Conservation (phyloP, 495 filamentous ascomycete genomes). For the Clohesyomyces aquaticus region DNA sequence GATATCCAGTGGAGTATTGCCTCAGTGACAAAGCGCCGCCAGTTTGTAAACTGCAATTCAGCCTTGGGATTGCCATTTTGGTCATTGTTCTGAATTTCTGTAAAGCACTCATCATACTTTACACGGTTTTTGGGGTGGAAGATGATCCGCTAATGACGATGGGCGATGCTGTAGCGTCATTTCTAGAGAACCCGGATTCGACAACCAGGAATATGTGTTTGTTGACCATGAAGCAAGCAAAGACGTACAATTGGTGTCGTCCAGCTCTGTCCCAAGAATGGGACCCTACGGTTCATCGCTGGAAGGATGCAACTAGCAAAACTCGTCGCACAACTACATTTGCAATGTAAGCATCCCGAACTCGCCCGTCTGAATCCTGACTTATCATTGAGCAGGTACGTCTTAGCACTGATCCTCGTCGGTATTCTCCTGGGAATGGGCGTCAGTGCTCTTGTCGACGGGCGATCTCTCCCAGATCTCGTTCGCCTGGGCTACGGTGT, state of each 20-base stretch:
- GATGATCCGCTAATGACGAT: conserved; percentile 51
- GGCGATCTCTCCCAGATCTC: not conserved
- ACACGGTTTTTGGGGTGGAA: conserved; percentile 40
- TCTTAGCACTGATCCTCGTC: not conserved
- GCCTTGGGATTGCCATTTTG: conserved; percentile 46
- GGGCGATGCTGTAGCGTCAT: conserved; percentile 57
- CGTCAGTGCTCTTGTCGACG: not conserved
- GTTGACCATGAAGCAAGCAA: not conserved
- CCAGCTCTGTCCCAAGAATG: not conserved
- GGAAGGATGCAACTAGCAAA: conserved; percentile 4
- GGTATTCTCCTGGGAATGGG: not conserved
- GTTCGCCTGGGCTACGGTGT: not conserved
- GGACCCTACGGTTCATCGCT: not conserved
- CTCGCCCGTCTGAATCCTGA: not conserved
- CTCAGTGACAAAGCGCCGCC: conserved; percentile 44
- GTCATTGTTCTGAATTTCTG: conserved; percentile 49
- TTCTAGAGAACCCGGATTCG: conserved; percentile 45
- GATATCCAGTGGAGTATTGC: conserved; percentile 47
- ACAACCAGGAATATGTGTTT: conserved; percentile 12
- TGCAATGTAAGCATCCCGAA: conserved; percentile 1
- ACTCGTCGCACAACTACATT: not conserved
- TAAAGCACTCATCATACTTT: conserved; percentile 50
- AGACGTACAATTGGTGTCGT: not conserved
- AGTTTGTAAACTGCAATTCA: conserved; percentile 53
- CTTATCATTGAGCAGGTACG: not conserved